Evolutionary conservation across 164 flowering plant species (phyloP), one percentile per base, ranked within the genome.

Genomic region (Magnolia sinica): DNA sequence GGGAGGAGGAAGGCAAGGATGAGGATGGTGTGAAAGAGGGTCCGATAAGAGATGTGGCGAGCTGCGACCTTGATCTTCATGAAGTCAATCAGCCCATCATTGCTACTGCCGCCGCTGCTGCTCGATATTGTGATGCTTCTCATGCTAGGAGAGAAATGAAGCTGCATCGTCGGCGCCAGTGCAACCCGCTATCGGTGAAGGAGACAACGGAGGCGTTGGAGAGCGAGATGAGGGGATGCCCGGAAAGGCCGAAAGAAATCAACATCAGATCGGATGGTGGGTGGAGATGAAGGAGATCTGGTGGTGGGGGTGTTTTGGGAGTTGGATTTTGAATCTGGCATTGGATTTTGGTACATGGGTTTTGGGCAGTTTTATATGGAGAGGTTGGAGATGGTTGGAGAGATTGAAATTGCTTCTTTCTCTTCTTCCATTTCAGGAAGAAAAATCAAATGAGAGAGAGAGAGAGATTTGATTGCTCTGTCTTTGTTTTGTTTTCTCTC

Each of bases 31-130:
- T 92, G 96, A 83, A 96, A 96, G 45, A 96, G 89, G 58, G 97
- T 93, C 65, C 98, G 84, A 77, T 94, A 91, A 65, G 98, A 94
- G 79, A 96, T 82, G 82, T 91, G 98, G 74, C 96, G 94, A 84
- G 98, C 91, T 83, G 97, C 98, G 82, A 93, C 91, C 84, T 94
- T 96, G 92, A 96, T 91, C 98, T 94, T 96, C 99, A 96, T 96
- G 82, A 91, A 91, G 85, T 96, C 98, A 82, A 90, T 81, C 76
- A 88, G 87, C 51, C 95, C 97, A 88, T 80, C 80, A 87, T 82
- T 91, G 79, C 68, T 45, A 8, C 27, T 37, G 1, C 61, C 61
- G 61, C 61, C 61, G 61, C 61, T 55, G 61, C 61, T 55, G 61
- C 61, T 55, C 64, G 94, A 92, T 76, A 96, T 94, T 74, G 99